Evolutionary conservation across 2,329 filamentous ascomycete genomes (phyloP).

Genomic region (Aspergillus arachidicola): DNA sequence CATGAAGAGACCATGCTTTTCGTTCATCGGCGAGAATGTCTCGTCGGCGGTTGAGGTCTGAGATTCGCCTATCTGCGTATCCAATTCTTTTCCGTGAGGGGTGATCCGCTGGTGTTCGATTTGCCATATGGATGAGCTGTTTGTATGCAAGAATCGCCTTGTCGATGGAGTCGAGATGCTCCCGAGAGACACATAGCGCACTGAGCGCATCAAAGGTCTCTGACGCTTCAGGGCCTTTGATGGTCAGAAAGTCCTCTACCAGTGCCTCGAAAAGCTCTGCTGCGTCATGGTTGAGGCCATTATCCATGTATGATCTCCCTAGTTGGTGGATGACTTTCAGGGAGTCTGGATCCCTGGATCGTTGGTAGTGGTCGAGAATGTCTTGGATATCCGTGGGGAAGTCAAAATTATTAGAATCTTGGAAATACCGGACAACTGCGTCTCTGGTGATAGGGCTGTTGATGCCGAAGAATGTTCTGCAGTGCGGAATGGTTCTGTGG

Average conservation of each 20-base stretch:
- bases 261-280: constrained; percentile 29
- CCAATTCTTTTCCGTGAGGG: constrained; percentile 28
- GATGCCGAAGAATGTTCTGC: constrained; percentile 28
- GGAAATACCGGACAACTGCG: constrained; percentile 28
- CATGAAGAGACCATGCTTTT: constrained; percentile 30
- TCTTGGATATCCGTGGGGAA: constrained; percentile 31
- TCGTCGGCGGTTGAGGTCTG: constrained; percentile 29
- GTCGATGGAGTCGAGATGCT: constrained; percentile 32
- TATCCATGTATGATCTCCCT: constrained; percentile 32
- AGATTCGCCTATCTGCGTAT: constrained; percentile 31
- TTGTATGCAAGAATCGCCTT: constrained; percentile 33
- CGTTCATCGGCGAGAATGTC: constrained; percentile 28
- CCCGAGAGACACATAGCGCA: constrained; percentile 31
- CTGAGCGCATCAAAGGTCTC: constrained; percentile 35
- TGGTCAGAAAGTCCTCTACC: constrained; percentile 29
- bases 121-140: constrained; percentile 30
- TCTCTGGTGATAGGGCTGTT: constrained; percentile 28
- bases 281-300: constrained; percentile 32
- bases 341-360: constrained; percentile 25
- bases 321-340: constrained; percentile 31
- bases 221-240: constrained; percentile 27
- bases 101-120: constrained; percentile 26
- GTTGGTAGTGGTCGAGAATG: constrained; percentile 31
- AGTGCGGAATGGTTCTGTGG: constrained; percentile 28
- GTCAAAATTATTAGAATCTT: constrained; percentile 32